Evolutionary conservation across 805 yeast genomes (phyloP).

Genomic region (Nakazawaea ernobii): DNA sequence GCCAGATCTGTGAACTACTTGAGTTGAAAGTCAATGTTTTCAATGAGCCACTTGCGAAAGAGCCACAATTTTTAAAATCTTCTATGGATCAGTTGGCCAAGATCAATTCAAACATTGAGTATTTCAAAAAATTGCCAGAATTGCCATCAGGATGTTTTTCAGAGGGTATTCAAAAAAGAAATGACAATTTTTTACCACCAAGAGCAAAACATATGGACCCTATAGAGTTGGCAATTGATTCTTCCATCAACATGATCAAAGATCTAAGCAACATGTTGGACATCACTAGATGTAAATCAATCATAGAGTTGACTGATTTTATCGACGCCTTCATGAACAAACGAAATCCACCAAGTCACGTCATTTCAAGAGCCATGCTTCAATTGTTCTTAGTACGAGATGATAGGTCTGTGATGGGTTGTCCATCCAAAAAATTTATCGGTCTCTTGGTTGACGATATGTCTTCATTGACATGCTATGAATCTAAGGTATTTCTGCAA

Average conservation of each 20-base stretch:
- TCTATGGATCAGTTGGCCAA: constrained; percentile 15
- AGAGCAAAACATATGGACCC: constrained; percentile 23
- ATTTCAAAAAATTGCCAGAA: constrained; percentile 18
- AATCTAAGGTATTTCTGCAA: constrained; percentile 24
- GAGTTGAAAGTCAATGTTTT: background rate
- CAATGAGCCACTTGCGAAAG: background rate
- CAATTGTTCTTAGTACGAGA: constrained; percentile 60
- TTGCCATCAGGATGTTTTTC: constrained; percentile 35
- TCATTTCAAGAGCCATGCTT: constrained; percentile 56
- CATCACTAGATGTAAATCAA: constrained; percentile 23
- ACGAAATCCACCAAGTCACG: constrained; percentile 25
- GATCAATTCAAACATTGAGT: constrained; percentile 12
- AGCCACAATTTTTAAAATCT: constrained; percentile 16
- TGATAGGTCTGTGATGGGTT: constrained; percentile 54
- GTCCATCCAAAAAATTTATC: constrained; percentile 26
- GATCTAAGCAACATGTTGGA: constrained; percentile 33
- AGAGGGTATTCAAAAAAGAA: constrained; percentile 39
- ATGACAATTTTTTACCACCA: constrained; percentile 45
- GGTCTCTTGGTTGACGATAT: constrained; percentile 36
- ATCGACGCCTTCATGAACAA: constrained; percentile 19
- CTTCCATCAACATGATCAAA: constrained; percentile 22
- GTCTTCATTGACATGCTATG: constrained; percentile 35
- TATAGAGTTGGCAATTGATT: constrained; percentile 15
- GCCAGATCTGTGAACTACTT: constrained; percentile 19
- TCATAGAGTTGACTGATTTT: constrained; percentile 21